Conservation (phyloP, 495 filamentous ascomycete genomes). For the Daldinia grandis region DNA sequence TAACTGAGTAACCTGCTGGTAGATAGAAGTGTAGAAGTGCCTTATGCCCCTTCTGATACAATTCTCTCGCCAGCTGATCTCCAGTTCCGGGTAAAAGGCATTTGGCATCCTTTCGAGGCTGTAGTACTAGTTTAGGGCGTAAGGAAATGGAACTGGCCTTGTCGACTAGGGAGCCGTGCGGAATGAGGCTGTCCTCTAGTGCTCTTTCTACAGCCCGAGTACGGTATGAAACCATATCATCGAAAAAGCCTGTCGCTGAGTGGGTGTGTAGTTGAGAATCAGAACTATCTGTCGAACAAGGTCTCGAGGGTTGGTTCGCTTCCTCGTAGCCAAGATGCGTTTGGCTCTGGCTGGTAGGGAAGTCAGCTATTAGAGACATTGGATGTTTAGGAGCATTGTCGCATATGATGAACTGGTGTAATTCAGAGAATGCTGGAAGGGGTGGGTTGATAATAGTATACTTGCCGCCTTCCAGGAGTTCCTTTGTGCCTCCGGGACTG, state of each 20-base stretch:
- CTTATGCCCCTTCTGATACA: not conserved
- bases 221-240: not conserved
- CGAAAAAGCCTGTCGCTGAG: not conserved
- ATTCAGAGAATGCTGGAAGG: not conserved
- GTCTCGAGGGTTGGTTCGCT: too few species aligned
- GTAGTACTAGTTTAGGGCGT: not conserved
- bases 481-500: not conserved
- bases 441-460: slow-evolving; percentile 1
- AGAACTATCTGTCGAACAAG: too few species aligned
- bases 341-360: not conserved
- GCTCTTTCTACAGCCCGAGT: not conserved
- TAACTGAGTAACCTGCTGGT: not conserved
- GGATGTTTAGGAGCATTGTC: slow-evolving; percentile 4
- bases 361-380: not conserved
- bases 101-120: not conserved
- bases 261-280: not conserved
- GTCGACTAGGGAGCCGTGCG: not conserved
- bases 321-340: too few species aligned
- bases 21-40: slow-evolving; percentile 4
- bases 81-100: not conserved
- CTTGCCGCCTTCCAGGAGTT: not conserved
- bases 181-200: not conserved
- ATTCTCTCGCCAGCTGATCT: not conserved
- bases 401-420: not conserved
- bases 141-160: not conserved